Evolutionary conservation across 2,329 filamentous ascomycete species (phyloP).

Genomic region (Chalaropsis ovoidea): DNA sequence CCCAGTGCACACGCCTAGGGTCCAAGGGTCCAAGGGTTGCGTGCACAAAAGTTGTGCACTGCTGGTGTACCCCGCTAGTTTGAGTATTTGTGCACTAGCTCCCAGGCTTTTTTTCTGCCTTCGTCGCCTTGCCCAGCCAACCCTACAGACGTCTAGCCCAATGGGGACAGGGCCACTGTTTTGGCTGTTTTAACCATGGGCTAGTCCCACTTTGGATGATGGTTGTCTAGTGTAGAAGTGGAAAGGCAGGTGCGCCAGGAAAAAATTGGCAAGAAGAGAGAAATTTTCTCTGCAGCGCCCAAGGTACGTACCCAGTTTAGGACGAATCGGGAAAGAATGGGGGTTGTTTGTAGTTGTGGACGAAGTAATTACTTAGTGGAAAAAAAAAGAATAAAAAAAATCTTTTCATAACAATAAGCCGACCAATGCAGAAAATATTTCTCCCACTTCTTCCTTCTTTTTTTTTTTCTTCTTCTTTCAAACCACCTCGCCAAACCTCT

Average conservation of each 20-base stretch:
- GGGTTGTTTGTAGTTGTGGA: slow-evolving; percentile 16
- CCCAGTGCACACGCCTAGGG: too few relatives aligned
- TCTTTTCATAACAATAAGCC: slow-evolving; percentile 25
- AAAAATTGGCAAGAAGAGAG: slow-evolving; percentile 13
- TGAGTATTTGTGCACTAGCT: too few relatives aligned
- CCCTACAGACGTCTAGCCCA: too few relatives aligned
- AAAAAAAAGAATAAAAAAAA: background rate
- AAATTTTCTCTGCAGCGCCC: background rate
- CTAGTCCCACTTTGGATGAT: background rate
- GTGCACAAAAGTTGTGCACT: too few relatives aligned
- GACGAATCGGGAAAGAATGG: slow-evolving; percentile 14
- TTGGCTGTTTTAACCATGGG: background rate
- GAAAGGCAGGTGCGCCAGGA: background rate
- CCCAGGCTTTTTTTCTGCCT: too few relatives aligned
- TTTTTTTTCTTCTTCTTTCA: slow-evolving; percentile 35
- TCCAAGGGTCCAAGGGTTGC: too few relatives aligned
- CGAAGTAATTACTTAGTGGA: background rate
- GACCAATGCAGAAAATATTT: slow-evolving; percentile 32
- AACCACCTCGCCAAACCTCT: slow-evolving; percentile 37
- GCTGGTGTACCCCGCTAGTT: too few relatives aligned
- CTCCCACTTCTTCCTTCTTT: slow-evolving; percentile 34
- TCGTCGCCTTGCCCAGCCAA: too few relatives aligned
- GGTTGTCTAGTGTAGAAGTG: background rate
- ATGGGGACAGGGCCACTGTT: background rate
- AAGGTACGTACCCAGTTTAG: slow-evolving; percentile 4